Base-by-base conservation (phyloP, 1,284 basidiomycete genomes). In the Ustilago trichophora region DNA sequence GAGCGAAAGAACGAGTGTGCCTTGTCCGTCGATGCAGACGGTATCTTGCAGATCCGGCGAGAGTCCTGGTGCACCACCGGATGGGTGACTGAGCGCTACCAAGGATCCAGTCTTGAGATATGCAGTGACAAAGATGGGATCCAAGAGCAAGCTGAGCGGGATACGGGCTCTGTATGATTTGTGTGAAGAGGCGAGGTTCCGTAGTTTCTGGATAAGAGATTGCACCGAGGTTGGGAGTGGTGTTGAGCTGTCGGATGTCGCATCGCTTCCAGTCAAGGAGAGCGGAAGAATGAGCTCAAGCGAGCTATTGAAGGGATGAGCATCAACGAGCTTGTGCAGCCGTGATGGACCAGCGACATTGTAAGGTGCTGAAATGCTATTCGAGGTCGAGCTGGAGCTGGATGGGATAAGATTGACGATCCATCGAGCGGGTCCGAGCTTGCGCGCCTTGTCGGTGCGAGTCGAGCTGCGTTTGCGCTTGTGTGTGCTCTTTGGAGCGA, bases 391-490 rank as follows among this genome's bases (percentile, higher is more conserved):
- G n/a, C n/a, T 44, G 1, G 26, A 12, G 22, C 31, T 19, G 22
- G 40, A 22, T 16, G 57, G 47, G 6, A 69, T 40, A 3, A 68
- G 26, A 19, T 65, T 62, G 43, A 57, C 52, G 25, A 59, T 65
- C 67, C 71, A 69, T 33, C 65, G 22, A 4, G 59, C 29, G 12
- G 48, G 56, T 2, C 56, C 58, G n/a, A 52, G 43, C 25, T 64
- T 71, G 26, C 74, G 59, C 11, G 56, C 50, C 25, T 53, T 58
- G 50, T 79, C 76, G 13, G 76, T 67, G 13, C 77, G 65, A 34
- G 66, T 53, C 22, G 77, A 74, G 47, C 74, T 75, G 36, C 77
- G 67, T 36, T 68, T 76, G 6, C 77, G 66, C 67, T 79, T 79
- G 67, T 79, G 77, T 16, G 76, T 69, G 55, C 75, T 77, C 50